These are phyloP conservation scores for Stachybotrys chlorohalonatus DNA, from an alignment of 2,329 filamentous ascomycete genomes.

Conservation along the genomic window DNA sequence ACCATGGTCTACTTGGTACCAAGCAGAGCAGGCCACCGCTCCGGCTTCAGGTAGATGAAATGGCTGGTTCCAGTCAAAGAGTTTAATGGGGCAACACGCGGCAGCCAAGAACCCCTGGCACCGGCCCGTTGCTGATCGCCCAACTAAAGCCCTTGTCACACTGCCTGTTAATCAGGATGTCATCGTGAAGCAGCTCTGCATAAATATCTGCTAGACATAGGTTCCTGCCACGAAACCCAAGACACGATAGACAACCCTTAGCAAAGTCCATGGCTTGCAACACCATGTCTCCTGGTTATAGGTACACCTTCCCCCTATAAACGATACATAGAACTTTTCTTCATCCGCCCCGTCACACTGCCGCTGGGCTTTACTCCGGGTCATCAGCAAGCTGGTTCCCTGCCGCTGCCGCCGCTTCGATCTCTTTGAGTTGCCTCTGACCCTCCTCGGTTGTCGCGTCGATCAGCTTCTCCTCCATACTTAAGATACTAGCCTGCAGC, in stretches of 20 bases:
- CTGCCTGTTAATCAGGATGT: neutral
- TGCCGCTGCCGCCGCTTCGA: conserved; percentile 45
- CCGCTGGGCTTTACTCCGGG: conserved; percentile 24
- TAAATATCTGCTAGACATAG: neutral
- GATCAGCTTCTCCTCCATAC: conserved; percentile 85
- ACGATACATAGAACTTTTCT: no score
- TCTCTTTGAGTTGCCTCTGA: conserved; percentile 64
- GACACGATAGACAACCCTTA: no score
- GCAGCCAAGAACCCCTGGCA: neutral
- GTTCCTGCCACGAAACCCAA: no score
- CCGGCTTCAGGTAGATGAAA: no score
- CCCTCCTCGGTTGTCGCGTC: conserved; percentile 90
- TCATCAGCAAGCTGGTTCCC: conserved; percentile 19
- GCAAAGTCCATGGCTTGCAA: no score
- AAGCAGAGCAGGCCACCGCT: no score
- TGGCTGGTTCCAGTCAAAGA: no score
- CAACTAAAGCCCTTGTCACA: neutral
- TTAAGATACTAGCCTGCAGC: conserved; percentile 69
- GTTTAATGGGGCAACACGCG: neutral
- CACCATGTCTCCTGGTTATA: no score
- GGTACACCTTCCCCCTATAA: no score
- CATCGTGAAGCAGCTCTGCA: neutral
- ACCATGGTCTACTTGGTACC: no score
- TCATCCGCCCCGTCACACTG: no score
- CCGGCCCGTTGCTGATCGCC: neutral